A percentile compares a stretch with the other conserved stretches of the same genome.
Evolutionary conservation across 176 grass and related monocot genomes (phyloP).

Genomic region (Coix lacrymajobi): DNA sequence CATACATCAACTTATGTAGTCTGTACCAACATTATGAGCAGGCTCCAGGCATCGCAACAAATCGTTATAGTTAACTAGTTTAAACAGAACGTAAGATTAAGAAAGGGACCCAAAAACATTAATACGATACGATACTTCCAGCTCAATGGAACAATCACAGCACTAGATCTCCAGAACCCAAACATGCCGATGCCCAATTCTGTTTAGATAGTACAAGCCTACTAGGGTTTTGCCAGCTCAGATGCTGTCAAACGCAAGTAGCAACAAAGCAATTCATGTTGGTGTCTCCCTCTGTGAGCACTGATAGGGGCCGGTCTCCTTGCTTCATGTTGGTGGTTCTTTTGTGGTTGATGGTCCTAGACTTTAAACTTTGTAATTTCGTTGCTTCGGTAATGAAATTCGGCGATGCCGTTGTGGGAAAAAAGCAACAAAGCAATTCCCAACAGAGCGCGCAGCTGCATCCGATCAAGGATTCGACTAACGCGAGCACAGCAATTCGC

Average conservation of each 20-base stretch:
- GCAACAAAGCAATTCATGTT: too few species aligned
- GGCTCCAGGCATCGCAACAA: neutral
- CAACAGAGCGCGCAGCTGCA: neutral
- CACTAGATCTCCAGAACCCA: neutral
- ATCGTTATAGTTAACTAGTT: neutral
- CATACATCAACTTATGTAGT: neutral
- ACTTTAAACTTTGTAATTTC: too few species aligned
- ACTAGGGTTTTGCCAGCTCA: neutral
- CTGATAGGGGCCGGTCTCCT: too few species aligned
- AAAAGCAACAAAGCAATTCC: too few species aligned
- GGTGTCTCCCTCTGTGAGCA: too few species aligned
- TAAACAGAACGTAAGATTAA: neutral
- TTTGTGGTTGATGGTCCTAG: too few species aligned
- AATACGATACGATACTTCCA: neutral
- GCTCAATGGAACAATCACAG: neutral
- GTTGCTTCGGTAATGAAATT: too few species aligned
- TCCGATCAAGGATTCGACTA: conserved; percentile 10
- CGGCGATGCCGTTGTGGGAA: too few species aligned
- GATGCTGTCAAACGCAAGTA: neutral
- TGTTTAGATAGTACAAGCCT: neutral
- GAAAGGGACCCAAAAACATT: neutral
- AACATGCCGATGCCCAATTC: neutral
- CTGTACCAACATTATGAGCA: neutral
- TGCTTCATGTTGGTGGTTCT: too few species aligned
- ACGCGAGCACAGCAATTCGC: neutral